Base-by-base conservation (phyloP, 225 moss, liverwort and hornwort genomes). In the Lunularia cruciata region DNA sequence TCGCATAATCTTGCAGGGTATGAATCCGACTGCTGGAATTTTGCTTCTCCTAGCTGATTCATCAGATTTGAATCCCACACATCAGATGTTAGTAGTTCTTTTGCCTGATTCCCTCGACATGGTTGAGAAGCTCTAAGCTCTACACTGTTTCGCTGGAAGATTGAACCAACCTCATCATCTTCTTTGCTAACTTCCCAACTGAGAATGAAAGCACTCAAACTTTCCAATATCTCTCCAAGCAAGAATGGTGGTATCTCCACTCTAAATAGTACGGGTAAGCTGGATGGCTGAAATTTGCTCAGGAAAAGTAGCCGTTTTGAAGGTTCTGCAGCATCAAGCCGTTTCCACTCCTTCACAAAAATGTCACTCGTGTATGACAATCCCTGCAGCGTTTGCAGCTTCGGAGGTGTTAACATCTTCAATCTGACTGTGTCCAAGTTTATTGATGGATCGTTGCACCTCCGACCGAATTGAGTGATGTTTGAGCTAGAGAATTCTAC, bases 231-330 rank as follows among this genome's bases (percentile, higher is more conserved):
- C 32, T 91, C 86, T 22, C 58, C 46, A 5, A 94, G 11, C 27
- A 94, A 9, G 39, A 65, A 84, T 1, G 94, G 87, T 47, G 90
- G 90, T 8, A 94, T 57, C 45, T 91, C 91, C 8, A 87, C 83
- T 68, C 80, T 90, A 63, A 94, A 94, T 12, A 86, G 83, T 18
- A 52, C 19, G 11, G 78, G 72, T 0, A 79, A 80, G 6, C 76
- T 61, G 5, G 34, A 38, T 19, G 85, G 84, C 1, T 78, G 60
- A 35, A 87, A 20, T 47, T 58, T 73, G 8, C 74, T 87, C 58
- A 90, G 55, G 46, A 84, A 82, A 2, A 58, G 58, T 68, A 87
- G 71, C 9, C 81, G 79, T 20, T 76, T 8, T 12, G 65, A 64
- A 27, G 76, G 6, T 7, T 81, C 75, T 51, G 57, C 71, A 27